Base-by-base conservation (phyloP, 257 asterid species). In the Asclepias syriaca region DNA sequence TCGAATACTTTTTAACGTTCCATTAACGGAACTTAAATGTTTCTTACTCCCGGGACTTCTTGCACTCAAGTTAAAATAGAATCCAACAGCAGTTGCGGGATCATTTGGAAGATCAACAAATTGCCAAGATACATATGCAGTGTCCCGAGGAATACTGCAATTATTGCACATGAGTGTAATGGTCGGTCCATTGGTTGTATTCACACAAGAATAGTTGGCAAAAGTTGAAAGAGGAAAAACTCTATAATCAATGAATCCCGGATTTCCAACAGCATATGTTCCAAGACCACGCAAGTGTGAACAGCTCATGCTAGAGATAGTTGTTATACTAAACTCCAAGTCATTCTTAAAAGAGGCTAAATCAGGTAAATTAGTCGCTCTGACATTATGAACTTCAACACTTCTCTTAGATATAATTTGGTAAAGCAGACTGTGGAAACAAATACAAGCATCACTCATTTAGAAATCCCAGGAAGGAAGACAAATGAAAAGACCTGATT, bases 21-120 rank as follows among this genome's bases (percentile, higher is more conserved):
- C 99, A 84, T 91, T 87, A 21, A 91, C 99, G 77, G 80, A 89
- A 73, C 99, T 94, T 87, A 87, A 66, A 80, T 87, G 96, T 78
- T 87, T 86, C 75, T 75, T 76, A 71, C 81, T 74, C 50, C 71
- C 92, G 66, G 77, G 87, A 68, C 80, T 89, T 73, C 60, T 87
- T 65, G 97, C 99, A 59, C 97, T 89, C 53, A 94, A 86, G 80
- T 91, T 94, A 78, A 91, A 94, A 81, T 89, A 90, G 77, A 86
- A 94, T 72, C 97, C 99, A 63, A 87, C 89, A 6, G 97, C 99
- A 79, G 86, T 74, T 65, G 97, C 99, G 61, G 99, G 99, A 83
- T 66, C 79, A 73, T 83, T 84, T 22, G 97, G 97, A 79, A 91
- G 87, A 81, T 94, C 99, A 68, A 91, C 86, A 75, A 91, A 94